Evolutionary conservation across 371 early-diverging fungal genomes (phyloP), one percentile per base, ranked within the genome.

Genomic region (Quaeritorhiza haematococci): DNA sequence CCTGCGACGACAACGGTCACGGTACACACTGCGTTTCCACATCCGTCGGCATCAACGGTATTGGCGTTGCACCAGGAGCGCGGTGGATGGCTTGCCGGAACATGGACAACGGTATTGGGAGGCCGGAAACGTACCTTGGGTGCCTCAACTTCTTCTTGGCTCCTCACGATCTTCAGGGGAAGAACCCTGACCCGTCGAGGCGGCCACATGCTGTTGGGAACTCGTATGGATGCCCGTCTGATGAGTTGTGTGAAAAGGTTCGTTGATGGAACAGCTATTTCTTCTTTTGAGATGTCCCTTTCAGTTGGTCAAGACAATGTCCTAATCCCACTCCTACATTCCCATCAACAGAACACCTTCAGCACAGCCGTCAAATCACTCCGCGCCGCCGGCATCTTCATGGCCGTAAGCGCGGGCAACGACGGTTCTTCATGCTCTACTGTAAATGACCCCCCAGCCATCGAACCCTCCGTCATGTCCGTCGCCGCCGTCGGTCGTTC

Each of bases 1-100:
- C 57, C n/a, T 56, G 55, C 41, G 57, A 56, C 41, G 57, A 56
- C 24, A 30, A 58, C 41, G 57, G 57, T 7, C 57, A 56, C 56
- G 57, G 57, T 6, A 56, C 57, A 8, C 57, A 56, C 59, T 58
- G 58, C 24, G 56, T 46, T 29, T 13, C 13, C 7, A 56, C 58
- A 5, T 29, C 57, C 17, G 56, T 56, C 57, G 57, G 57, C 21
- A 55, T 13, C 15, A 19, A 30, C 8, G 57, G 57, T 19, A 7
- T 23, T 13, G 57, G 57, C 24, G 57, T 56, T 15, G 57, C 57
- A 34, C 58, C 58, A 13, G 57, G 57, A 7, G 5, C 57, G 7
- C 17, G 46, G 35, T 56, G 56, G 58, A 56, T 56, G 7, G 57
- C 57, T 7, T 56, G 57, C 56, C 17, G 57, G 10, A 56, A 56